A percentile compares a stretch with the other conserved stretches of the same genome.
Conservation (phyloP, 805 yeast species). For the Cephaloascus fragrans region DNA sequence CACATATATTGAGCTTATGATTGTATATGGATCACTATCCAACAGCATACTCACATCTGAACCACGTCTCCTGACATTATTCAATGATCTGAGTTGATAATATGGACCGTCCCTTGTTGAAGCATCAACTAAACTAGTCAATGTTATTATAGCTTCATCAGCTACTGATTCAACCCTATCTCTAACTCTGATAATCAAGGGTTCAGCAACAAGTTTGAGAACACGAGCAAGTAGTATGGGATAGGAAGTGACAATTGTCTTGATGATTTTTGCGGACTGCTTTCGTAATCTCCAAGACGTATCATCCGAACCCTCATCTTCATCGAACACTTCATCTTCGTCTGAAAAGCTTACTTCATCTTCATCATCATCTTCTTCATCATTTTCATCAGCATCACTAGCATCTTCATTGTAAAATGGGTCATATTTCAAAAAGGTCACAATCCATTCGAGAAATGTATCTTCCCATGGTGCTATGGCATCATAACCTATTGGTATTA, state of each 20-base stretch:
- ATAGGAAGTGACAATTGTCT: conserved; percentile 23
- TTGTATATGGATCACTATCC: neutral
- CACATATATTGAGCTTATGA: neutral
- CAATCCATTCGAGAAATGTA: conserved; percentile 6
- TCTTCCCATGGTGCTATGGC: neutral
- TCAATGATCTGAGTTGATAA: conserved; percentile 15
- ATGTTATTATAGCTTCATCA: conserved; percentile 34
- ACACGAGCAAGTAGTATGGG: conserved; percentile 25
- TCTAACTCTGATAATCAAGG: conserved; percentile 21
- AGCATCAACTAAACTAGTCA: conserved; percentile 26
- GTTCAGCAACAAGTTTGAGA: conserved; percentile 18
- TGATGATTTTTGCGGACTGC: conserved; percentile 34
- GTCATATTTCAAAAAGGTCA: conserved; percentile 17
- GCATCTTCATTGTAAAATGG: conserved; percentile 20
- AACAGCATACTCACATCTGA: conserved; percentile 8
- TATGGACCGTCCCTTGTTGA: conserved; percentile 18
- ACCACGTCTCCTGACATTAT: conserved; percentile 6
- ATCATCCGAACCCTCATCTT: conserved; percentile 28
- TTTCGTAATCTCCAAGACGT: conserved; percentile 57
- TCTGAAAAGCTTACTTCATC: conserved; percentile 8
- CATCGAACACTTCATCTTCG: conserved; percentile 28
- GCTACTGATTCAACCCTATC: conserved; percentile 43
- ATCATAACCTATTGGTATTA: conserved; percentile 2
- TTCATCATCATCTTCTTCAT: conserved; percentile 33
- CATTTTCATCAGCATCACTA: conserved; percentile 29